phyloP scores from a whole-genome alignment of 2,329 filamentous ascomycete genomes.

The Monosporascus sp. region DNA sequence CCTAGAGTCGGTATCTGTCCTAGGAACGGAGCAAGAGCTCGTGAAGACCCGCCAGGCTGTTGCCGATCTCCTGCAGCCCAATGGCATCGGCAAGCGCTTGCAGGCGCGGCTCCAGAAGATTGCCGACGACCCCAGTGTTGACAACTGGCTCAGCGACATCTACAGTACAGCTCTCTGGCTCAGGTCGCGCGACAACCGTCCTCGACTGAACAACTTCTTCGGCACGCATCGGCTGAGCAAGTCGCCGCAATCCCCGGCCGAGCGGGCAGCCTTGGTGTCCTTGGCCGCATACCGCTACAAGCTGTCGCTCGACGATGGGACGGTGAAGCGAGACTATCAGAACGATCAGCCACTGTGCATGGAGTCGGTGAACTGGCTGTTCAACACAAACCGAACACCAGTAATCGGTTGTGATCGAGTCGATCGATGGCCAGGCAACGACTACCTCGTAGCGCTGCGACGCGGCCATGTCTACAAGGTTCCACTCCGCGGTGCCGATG shows the following conservation, averaged over 20 bases:
- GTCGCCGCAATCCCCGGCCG: slow-evolving; percentile 5
- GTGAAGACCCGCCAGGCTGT: background rate
- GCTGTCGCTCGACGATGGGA: slow-evolving; percentile 2
- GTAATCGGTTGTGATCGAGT: slow-evolving; percentile 3
- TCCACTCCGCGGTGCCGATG: no score
- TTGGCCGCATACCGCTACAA: slow-evolving; percentile 1
- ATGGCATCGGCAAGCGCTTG: background rate
- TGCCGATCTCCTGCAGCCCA: background rate
- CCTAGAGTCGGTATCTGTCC: no score
- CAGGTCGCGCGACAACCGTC: background rate
- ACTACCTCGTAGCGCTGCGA: slow-evolving; percentile 4
- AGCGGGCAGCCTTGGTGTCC: slow-evolving; percentile 5
- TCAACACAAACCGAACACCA: slow-evolving; percentile 5
- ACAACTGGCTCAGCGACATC: no score
- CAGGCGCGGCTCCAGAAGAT: background rate
- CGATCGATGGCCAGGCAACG: slow-evolving; percentile 3
- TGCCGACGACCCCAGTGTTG: background rate
- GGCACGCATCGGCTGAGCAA: background rate
- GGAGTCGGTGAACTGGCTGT: slow-evolving; percentile 4
- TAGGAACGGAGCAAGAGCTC: no score
- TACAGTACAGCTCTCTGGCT: no score
- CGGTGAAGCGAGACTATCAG: slow-evolving; percentile 3
- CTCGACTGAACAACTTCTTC: background rate
- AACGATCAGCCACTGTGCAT: slow-evolving; percentile 4
- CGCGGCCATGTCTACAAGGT: slow-evolving; percentile 7